A percentile compares a stretch with the other conserved stretches of the same genome.
phyloP scores from a whole-genome alignment of 2,329 filamentous ascomycete genomes.

The Penicillium sp. region DNA sequence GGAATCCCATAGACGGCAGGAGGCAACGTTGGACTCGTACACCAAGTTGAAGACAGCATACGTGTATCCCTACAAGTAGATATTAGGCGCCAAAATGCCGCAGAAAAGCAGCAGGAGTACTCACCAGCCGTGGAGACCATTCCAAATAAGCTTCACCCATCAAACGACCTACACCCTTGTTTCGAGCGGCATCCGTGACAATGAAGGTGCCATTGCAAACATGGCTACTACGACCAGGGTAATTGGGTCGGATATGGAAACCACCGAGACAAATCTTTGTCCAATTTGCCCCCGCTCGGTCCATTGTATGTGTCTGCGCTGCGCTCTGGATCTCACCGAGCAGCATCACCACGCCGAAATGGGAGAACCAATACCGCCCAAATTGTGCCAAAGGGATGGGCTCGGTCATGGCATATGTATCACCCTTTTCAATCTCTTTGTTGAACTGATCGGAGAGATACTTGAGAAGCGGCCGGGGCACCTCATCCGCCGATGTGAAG shows the following conservation, averaged over 20 bases:
- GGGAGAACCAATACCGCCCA: conserved; percentile 82
- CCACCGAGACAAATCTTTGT: conserved; percentile 75
- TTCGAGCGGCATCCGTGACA: conserved; percentile 67
- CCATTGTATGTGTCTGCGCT: conserved; percentile 50
- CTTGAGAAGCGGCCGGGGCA: conserved; percentile 68
- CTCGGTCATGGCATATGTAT: conserved; percentile 86
- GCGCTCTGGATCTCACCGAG: conserved; percentile 66
- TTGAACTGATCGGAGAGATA: conserved; percentile 82
- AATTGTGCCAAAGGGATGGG: conserved; percentile 70
- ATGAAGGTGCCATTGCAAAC: conserved; percentile 75
- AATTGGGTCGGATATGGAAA: conserved; percentile 93
- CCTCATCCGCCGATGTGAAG: conserved; percentile 69
- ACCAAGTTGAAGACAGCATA: conserved; percentile 94
- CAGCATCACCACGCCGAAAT: conserved; percentile 84
- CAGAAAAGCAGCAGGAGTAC: conserved; percentile 14
- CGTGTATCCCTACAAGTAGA: conserved; percentile 61
- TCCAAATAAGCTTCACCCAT: conserved; percentile 75
- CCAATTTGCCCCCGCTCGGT: conserved; percentile 64
- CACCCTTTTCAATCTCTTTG: conserved; percentile 84
- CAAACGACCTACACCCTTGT: conserved; percentile 67
- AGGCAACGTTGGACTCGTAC: conserved; percentile 88
- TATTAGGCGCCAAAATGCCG: conserved; percentile 14
- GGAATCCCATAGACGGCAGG: conserved; percentile 85
- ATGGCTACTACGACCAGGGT: conserved; percentile 84
- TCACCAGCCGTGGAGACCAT: conserved; percentile 63